Evolutionary conservation across 2,329 filamentous ascomycete species (phyloP).

Genomic region (Bipolaris oryzae): DNA sequence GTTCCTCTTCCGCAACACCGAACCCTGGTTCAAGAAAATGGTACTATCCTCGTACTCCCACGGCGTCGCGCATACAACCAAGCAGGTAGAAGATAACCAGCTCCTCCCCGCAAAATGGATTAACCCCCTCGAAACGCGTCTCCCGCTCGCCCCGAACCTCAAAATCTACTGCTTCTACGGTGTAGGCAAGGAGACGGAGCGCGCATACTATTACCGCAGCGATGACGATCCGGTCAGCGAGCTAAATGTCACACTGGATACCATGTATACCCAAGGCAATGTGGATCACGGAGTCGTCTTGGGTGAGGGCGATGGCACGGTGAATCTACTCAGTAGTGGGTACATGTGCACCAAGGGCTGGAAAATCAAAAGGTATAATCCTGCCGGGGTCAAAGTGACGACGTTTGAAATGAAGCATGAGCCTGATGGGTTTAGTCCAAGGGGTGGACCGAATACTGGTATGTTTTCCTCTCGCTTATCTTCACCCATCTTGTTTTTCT

Average conservation of each 20-base stretch:
- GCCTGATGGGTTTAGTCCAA: constrained; percentile 86
- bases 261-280: constrained; percentile 53
- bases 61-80: constrained; percentile 79
- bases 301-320: constrained; percentile 95
- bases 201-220: constrained; percentile 86
- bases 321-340: constrained; percentile 86
- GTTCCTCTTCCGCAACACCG: constrained; percentile 78
- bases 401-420: constrained; percentile 97
- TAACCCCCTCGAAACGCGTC: constrained; percentile 86
- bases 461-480: constrained; percentile 25
- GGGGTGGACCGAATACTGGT: constrained; percentile 71
- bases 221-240: constrained; percentile 69
- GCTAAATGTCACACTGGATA: constrained; percentile 67
- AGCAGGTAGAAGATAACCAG: constrained; percentile 74
- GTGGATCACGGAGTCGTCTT: constrained; percentile 90
- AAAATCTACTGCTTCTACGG: constrained; percentile 99
- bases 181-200: constrained; percentile 90
- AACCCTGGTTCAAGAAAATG: constrained; percentile 82
- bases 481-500: no score
- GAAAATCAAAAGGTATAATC: constrained; percentile 93
- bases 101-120: constrained; percentile 76
- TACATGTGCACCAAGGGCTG: constrained; percentile 98
- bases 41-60: constrained; percentile 81
- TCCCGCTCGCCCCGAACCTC: constrained; percentile 84
- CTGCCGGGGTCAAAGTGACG: constrained; percentile 77